Conservation (phyloP, 208 protist species). For the Trypanosoma lewisi region DNA sequence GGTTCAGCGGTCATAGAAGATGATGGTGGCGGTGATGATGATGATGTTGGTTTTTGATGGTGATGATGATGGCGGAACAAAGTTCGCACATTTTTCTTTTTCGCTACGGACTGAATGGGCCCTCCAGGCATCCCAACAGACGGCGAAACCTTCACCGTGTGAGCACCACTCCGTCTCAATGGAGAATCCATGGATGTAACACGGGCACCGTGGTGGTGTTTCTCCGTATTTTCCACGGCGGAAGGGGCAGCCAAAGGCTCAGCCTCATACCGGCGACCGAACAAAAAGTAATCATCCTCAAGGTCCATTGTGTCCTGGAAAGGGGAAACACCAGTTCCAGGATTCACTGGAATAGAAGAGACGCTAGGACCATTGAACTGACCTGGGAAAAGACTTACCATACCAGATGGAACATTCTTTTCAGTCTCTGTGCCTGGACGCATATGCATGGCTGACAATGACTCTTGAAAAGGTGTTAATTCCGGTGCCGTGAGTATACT, state of each 20-base stretch:
- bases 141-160: conserved; percentile 25
- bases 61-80: neutral
- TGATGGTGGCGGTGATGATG: too few species aligned
- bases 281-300: conserved; percentile 86
- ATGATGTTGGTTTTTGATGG: too few species aligned
- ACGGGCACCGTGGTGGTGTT: conserved; percentile 1
- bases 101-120: conserved; percentile 30
- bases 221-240: neutral
- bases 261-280: conserved; percentile 35
- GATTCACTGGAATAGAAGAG: neutral
- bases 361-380: conserved; percentile 5
- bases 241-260: neutral
- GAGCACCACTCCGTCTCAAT: neutral
- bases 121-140: conserved; percentile 43
- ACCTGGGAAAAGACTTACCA: conserved; percentile 25
- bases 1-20: neutral
- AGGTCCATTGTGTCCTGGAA: conserved; percentile 35
- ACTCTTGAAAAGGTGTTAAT: neutral
- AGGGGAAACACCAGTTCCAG: neutral
- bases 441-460: neutral
- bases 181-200: neutral
- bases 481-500: neutral
- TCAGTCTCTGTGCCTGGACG: neutral
- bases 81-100: neutral
- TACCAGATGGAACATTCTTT: neutral